A percentile compares a stretch with the other conserved stretches of the same genome.
These are phyloP conservation scores for Penstemon eatonii DNA, from an alignment of 257 asterid species.

Conservation along the genomic window DNA sequence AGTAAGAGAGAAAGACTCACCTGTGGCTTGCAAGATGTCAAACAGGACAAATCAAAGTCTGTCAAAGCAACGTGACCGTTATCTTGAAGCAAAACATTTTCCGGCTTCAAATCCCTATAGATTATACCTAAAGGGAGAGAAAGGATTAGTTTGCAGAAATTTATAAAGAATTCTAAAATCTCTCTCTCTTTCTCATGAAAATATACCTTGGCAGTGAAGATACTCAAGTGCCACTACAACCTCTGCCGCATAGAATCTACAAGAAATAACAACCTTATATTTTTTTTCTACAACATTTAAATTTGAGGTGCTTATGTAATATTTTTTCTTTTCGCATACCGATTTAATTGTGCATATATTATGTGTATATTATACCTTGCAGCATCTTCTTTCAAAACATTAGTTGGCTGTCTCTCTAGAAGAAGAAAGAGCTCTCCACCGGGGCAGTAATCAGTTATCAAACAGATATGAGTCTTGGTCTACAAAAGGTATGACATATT, in stretches of 20 bases:
- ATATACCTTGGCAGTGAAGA: conserved; percentile 95
- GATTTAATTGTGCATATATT: conserved; percentile 4
- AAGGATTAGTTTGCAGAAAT: no score
- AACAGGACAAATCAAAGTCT: conserved; percentile 93
- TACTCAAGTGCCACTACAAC: conserved; percentile 92
- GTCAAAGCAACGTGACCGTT: conserved; percentile 86
- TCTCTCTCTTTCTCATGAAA: neutral
- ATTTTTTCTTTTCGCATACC: neutral
- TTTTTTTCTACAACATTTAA: conserved; percentile 13
- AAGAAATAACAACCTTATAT: conserved; percentile 15
- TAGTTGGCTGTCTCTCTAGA: conserved; percentile 77
- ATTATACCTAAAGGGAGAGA: conserved; percentile 70
- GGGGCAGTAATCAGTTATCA: conserved; percentile 87
- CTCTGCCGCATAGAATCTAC: conserved; percentile 92
- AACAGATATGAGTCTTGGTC: conserved; percentile 92
- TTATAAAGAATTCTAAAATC: no score
- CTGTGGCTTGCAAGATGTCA: conserved; percentile 99
- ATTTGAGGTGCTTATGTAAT: neutral
- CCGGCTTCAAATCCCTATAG: conserved; percentile 96
- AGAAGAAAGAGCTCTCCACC: conserved; percentile 95
- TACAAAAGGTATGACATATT: conserved; percentile 34
- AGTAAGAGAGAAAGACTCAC: conserved; percentile 35
- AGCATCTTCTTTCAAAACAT: conserved; percentile 89
- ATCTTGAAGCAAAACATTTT: conserved; percentile 78
- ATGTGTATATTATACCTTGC: conserved; percentile 51